Percentiles rank a stretch among this genome's conserved stretches.
phyloP scores from a whole-genome alignment of 176 grass and related monocot genomes.

The Lolium rigidum region DNA sequence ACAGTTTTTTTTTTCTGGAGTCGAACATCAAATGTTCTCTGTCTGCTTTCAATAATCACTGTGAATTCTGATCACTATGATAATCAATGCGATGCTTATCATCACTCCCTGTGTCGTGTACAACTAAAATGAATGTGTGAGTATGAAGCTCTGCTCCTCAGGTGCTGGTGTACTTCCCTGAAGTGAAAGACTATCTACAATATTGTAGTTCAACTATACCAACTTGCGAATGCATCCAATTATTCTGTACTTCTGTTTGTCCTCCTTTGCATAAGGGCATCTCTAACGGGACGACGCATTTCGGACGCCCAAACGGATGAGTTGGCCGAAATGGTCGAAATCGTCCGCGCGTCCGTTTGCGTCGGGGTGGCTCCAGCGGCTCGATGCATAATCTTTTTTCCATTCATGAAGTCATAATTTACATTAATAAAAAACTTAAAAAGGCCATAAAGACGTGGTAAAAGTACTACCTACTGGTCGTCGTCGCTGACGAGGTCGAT shows the following conservation, averaged over 20 bases:
- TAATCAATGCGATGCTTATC: background rate
- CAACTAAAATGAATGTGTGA: background rate
- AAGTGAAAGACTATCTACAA: background rate
- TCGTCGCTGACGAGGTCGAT: too few relatives aligned
- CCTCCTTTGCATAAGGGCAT: too few relatives aligned
- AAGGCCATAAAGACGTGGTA: too few relatives aligned
- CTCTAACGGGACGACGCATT: too few relatives aligned
- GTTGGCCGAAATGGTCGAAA: too few relatives aligned
- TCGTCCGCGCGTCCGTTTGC: too few relatives aligned
- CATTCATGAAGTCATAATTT: too few relatives aligned
- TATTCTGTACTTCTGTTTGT: background rate
- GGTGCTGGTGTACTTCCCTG: background rate
- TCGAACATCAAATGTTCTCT: background rate
- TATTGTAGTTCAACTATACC: background rate
- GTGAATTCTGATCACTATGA: background rate
- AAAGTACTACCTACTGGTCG: too few relatives aligned
- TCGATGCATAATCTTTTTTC: too few relatives aligned
- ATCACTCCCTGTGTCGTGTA: background rate
- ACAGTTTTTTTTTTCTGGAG: background rate
- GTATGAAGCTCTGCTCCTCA: background rate
- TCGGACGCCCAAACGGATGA: too few relatives aligned
- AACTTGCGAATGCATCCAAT: background rate
- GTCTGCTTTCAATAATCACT: background rate
- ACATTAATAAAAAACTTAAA: too few relatives aligned
- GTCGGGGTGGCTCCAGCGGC: too few relatives aligned